Percentiles rank a stretch among this genome's conserved stretches.
phyloP scores from a whole-genome alignment of 2,329 filamentous ascomycete genomes.

The Cordyceps sp. region DNA sequence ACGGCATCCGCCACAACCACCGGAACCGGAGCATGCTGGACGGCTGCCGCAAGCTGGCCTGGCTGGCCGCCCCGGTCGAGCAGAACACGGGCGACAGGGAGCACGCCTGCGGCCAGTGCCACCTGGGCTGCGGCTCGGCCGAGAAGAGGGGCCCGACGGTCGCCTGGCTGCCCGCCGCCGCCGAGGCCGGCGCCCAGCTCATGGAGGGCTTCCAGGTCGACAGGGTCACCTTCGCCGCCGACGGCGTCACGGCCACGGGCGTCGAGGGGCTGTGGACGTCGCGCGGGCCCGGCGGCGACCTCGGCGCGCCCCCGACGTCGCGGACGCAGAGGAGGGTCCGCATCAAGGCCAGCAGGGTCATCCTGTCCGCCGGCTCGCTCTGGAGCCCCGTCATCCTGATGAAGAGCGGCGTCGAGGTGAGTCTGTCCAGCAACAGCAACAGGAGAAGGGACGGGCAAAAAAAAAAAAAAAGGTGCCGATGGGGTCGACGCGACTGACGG shows the following conservation, averaged over 20 bases:
- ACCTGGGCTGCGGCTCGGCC: slow-evolving; percentile 43
- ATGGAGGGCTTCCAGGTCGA: slow-evolving; percentile 68
- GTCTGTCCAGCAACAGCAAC: too few species aligned
- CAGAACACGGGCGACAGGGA: slow-evolving; percentile 62
- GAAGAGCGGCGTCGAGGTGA: slow-evolving; percentile 58
- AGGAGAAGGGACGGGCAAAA: too few species aligned
- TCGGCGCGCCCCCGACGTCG: slow-evolving; percentile 30
- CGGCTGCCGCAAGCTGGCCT: slow-evolving; percentile 58
- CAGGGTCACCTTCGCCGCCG: slow-evolving; percentile 49
- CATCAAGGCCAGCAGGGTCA: slow-evolving; percentile 64
- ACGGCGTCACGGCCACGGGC: slow-evolving; percentile 44
- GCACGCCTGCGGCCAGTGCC: slow-evolving; percentile 58
- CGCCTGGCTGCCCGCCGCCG: slow-evolving; percentile 66
- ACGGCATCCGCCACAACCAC: slow-evolving; percentile 54
- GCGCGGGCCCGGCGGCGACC: slow-evolving; percentile 43
- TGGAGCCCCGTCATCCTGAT: slow-evolving; percentile 61
- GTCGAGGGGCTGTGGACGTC: slow-evolving; percentile 62
- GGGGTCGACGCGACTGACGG: slow-evolving; percentile 43
- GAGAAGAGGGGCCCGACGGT: slow-evolving; percentile 68
- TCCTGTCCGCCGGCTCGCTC: slow-evolving; percentile 62
- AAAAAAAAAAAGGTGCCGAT: too few species aligned
- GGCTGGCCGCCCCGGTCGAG: slow-evolving; percentile 49
- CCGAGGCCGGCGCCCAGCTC: slow-evolving; percentile 59
- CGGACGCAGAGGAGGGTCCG: slow-evolving; percentile 42
- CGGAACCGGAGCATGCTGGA: slow-evolving; percentile 58